These are phyloP conservation scores for Metarhizium brunneum DNA, from an alignment of 2,329 filamentous ascomycete genomes.

Conservation along the genomic window DNA sequence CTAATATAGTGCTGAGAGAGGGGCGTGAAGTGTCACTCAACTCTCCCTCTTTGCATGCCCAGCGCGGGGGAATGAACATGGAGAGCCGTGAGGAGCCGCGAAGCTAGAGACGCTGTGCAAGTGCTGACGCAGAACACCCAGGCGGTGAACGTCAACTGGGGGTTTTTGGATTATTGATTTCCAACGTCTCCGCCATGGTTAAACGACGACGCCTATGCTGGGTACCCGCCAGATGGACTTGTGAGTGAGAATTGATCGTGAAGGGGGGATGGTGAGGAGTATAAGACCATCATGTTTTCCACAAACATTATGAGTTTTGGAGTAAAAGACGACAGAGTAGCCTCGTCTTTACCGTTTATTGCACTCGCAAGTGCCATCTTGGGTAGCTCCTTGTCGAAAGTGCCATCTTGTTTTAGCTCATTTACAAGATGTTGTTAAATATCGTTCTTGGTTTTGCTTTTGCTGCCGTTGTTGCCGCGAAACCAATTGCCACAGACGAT, in stretches of 20 bases:
- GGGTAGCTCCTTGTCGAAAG: neutral
- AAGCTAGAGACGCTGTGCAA: neutral
- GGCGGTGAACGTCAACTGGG: neutral
- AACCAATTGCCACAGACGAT: constrained; percentile 15
- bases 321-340: neutral
- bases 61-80: neutral
- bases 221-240: neutral
- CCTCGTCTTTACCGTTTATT: neutral
- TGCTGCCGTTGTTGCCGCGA: constrained; percentile 16
- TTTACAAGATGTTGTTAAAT: constrained; percentile 13
- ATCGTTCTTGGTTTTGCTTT: constrained; percentile 18
- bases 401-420: neutral
- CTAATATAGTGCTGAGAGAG: neutral
- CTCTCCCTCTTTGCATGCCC: neutral
- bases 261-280: neutral
- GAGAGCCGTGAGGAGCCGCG: too few relatives aligned
- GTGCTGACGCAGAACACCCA: neutral
- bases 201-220: neutral
- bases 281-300: neutral
- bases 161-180: neutral
- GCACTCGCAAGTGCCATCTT: neutral
- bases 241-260: neutral
- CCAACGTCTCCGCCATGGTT: neutral
- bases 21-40: neutral
- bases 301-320: neutral